Base-by-base conservation (phyloP, 75 land plant species). In the Gnetum montanum region DNA sequence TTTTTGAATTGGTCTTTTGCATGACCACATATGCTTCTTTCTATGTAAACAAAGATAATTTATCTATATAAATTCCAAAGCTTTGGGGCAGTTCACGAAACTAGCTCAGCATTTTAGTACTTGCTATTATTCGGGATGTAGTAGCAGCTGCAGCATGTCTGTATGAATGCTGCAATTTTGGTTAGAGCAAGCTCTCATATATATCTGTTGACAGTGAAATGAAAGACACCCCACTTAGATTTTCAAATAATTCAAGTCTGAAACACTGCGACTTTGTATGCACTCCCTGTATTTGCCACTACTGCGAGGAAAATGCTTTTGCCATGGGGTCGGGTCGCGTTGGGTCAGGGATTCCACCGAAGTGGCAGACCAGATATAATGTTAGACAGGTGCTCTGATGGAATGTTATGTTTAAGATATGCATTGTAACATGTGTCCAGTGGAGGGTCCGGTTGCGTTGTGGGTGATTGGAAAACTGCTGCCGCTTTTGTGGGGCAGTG, bases 1-100 rank as follows among this genome's bases (percentile, higher is more conserved):
- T 87, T 87, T 43, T 43, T 83, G 19, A 83, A 83, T 61, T 87
- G 87, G 92, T 83, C 92, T 19, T 87, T 87, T 57, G 67, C 75
- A 2, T 78, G 68, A 74, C 36, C 55, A 31, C 4, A n/a, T n/a
- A n/a, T n/a, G n/a, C 27, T 24, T 26, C 26, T 48, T 6, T 20
- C 24, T 8, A 24, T 54, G 41, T 54, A 36, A 15, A 54, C 28
- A 15, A 48, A 48, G 27, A 4, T 25, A 27, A 23, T 18, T 5
- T 25, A 15, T 22, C 50, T 25, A 23, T 25, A 25, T 16, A 48
- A 15, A 12, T 48, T 48, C n/a, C 29, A 16, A 48, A 25, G 26
- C 25, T 48, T 25, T 25, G 4, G 25, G 25, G 27, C 27, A 15
- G 25, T 24, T 8, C 48, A 10, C 50, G 27, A 26, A 16, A 20